A percentile compares a stretch with the other conserved stretches of the same genome.
Evolutionary conservation across 768 basidiomycete species (phyloP).

Genomic region (Kwoniella mangroviensis): DNA sequence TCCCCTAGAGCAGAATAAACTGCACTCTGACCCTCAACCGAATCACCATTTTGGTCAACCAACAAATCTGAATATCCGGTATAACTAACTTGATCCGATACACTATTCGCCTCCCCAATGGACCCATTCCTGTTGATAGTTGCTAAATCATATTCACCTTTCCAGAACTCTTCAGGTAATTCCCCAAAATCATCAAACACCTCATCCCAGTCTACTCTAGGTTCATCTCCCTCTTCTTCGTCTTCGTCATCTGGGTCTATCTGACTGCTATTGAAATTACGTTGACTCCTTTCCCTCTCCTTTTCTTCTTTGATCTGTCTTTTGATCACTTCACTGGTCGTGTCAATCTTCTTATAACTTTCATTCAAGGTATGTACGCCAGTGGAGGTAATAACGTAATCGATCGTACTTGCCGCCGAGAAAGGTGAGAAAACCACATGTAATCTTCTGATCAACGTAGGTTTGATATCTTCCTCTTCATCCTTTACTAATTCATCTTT

Average conservation of each 20-base stretch:
- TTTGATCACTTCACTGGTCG: conserved; percentile 14
- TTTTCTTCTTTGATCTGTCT: conserved; percentile 9
- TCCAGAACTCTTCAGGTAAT: conserved; percentile 30
- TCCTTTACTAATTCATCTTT: conserved; percentile 29
- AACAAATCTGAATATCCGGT: not conserved
- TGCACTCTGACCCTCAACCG: not conserved
- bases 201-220: conserved; percentile 9
- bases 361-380: conserved; percentile 62
- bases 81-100: not conserved
- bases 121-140: not conserved
- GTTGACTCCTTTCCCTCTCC: not conserved
- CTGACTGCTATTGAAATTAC: not conserved
- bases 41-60: not conserved
- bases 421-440: conserved; percentile 79
- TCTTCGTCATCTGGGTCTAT: not conserved
- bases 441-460: conserved; percentile 70
- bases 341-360: conserved; percentile 29
- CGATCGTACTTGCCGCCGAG: conserved; percentile 65
- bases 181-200: conserved; percentile 30
- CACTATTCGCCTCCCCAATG: not conserved
- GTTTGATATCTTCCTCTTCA: conserved; percentile 29
- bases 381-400: conserved; percentile 71
- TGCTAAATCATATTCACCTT: conserved; percentile 9
- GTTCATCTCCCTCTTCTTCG: conserved; percentile 3
- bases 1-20: not conserved